Base-by-base conservation (phyloP, 352 stramenopile genomes). In the Phytophthora syringae region DNA sequence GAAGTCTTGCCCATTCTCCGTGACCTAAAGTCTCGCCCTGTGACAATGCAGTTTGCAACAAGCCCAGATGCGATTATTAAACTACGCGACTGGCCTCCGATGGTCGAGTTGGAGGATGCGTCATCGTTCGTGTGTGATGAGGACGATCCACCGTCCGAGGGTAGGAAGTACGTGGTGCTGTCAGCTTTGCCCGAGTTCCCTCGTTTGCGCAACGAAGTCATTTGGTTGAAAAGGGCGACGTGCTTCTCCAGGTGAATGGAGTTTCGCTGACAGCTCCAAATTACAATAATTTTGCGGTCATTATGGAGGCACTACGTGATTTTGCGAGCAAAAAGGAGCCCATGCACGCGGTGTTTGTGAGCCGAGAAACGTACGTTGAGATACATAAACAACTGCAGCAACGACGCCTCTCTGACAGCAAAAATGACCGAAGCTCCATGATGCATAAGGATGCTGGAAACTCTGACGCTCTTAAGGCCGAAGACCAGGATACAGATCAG, bases 61-160 rank as follows among this genome's bases (percentile, higher is more conserved):
- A 95, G 82, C 56, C 87, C 87, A 0, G 87, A 95, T 53, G 73
- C 79, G 10, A 83, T 95, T 45, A 80, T 95, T 43, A 91, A 82
- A 57, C 59, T 95, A 30, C 82, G 79, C 0, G 74, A 90, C 18
- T 95, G 87, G 87, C 87, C 87, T n/a, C 87, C 87, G 21, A 90
- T 94, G 80, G 73, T 95, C 20, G 84, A 93, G 52, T 63, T 89
- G 43, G 87, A 95, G 57, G 76, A 74, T 16, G 80, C 64, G 7
- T 72, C 64, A 11, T 73, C 71, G 1, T 74, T 76, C 32, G 55
- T 62, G 3, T 67, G 88, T 28, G 81, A 90, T 53, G 84, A 91
- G 43, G 67, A 76, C 15, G 67, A 76, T 11, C 51, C 47, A 7
- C 58, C 73, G 5, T 76, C 73, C 1, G 82, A 86, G 44, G 77